Evolutionary conservation across 768 basidiomycete genomes (phyloP), one percentile per base, ranked within the genome.

Genomic region (Boletus eberwhitei): DNA sequence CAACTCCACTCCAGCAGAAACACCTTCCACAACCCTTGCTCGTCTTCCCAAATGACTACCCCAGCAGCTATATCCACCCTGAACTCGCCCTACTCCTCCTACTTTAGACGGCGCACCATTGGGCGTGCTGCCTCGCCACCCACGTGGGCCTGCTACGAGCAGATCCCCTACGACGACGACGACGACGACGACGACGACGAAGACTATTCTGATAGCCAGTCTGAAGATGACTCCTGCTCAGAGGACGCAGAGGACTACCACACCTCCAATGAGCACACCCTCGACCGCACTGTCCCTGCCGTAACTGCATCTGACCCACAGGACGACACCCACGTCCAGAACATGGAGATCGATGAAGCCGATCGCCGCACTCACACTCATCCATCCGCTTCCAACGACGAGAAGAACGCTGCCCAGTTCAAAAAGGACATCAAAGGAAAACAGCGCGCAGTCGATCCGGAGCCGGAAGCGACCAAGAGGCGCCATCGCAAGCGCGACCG

Each of bases 81-180:
- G 24, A 65, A 50, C 45, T 56, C 70, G 21, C 67, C 70, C 35
- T 58, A 59, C 53, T 65, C 64, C 9, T 64, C 70, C 40, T 70
- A 64, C 73, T 86, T 77, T 52, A 73, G 87, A 50, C 83, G 85
- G 48, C 87, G 88, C 60, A 80, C 82, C 39, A 83, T 90, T 60
- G 89, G 90, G 22, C 81, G 89, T 49, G 89, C 90, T 37, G 84
- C 89, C 17, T 90, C 88, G 4, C 90, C 90, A 2, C 88, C 90
- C 24, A 90, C 88, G 0, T 91, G 89, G 89, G 88, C 88, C 12
- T 92, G 88, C 78, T 92, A 91, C 71, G 90, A 92, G 79, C 88
- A 91, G 80, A 91, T 91, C 70, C 86, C 84, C 58, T 83, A 77
- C 72, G 82, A 80, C 67, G 81, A 82, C 69, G 82, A 80, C 62